Conservation (phyloP, 768 basidiomycete genomes). For the Thelephora ganbajun region DNA sequence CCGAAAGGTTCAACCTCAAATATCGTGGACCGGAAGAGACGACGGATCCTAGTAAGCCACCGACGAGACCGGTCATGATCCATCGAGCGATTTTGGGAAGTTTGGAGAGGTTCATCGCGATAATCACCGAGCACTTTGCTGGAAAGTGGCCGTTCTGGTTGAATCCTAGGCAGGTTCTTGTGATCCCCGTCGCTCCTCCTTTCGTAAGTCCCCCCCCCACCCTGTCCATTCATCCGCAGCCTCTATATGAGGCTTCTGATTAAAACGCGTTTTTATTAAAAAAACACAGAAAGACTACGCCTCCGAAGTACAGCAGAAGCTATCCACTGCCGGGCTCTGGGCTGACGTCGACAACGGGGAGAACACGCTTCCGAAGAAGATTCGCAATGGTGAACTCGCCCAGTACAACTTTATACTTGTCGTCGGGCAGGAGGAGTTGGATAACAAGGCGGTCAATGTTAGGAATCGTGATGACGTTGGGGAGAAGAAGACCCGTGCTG, state of each 20-base stretch:
- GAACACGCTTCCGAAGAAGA: slow-evolving; percentile 92
- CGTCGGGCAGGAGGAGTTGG: slow-evolving; percentile 88
- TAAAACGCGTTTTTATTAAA: slow-evolving; percentile 3
- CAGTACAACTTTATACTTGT: slow-evolving; percentile 98
- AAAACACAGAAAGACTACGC: slow-evolving; percentile 75
- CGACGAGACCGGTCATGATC: slow-evolving; percentile 87
- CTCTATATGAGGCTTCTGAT: neutral
- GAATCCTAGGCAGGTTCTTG: slow-evolving; percentile 88
- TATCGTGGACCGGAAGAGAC: slow-evolving; percentile 73
- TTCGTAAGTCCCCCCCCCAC: slow-evolving; percentile 52
- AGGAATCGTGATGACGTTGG: slow-evolving; percentile 91
- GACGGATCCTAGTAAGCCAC: slow-evolving; percentile 36
- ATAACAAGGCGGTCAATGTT: slow-evolving; percentile 80
- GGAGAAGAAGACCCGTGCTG: slow-evolving; percentile 57
- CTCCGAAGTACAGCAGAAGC: slow-evolving; percentile 54
- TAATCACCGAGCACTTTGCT: slow-evolving; percentile 92
- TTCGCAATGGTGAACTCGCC: slow-evolving; percentile 91
- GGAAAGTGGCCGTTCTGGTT: slow-evolving; percentile 99
- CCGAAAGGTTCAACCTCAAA: slow-evolving; percentile 89
- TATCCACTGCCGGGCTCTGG: slow-evolving; percentile 61
- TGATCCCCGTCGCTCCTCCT: slow-evolving; percentile 84
- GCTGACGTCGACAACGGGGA: slow-evolving; percentile 88
- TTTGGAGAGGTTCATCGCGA: slow-evolving; percentile 91
- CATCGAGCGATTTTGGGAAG: slow-evolving; percentile 93
- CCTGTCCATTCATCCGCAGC: neutral